Base-by-base conservation (phyloP, 305 asterid species). In the Fraxinus xanthoxyloides region DNA sequence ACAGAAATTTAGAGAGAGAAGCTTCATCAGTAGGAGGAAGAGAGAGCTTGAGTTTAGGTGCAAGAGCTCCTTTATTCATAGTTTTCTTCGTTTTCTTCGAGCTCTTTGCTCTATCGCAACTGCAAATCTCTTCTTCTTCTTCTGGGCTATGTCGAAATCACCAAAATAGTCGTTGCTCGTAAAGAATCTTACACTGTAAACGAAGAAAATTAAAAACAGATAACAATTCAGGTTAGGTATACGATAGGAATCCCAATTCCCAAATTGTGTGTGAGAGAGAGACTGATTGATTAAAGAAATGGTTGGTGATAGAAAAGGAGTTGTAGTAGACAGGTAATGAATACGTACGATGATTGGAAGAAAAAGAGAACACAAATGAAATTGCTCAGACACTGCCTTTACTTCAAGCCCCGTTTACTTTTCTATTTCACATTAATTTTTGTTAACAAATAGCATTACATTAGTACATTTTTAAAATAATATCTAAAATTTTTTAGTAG, bases 1-100 rank as follows among this genome's bases (percentile, higher is more conserved):
- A 94, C 98, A 94, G 87, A 94, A 92, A 94, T 82, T 90, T 90
- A 85, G 97, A 88, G 84, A 94, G 84, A 78, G 92, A 77, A 40
- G 30, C 91, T 86, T 94, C 97, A 83, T 94, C 98, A 9, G 91
- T 84, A 46, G 95, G 90, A 84, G 98, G 97, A 10, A 92, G 85
- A 77, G 92, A 79, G 24, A 93, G 97, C 91, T 90, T 92, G 82
- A 93, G 88, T 12, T 85, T 89, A 19, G 92, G 87, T 19, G 90
- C 95, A 43, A 92, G 80, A 35, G 82, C 84, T 76, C 97, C 97
- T 87, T 90, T 93, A 87, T 92, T 92, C 94, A 93, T 85, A 24
- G 43, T 75, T 43, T 28, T 84, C 17, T 23, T 72, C 19, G 75
- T 0, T 51, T 28, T 70, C 78, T 17, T 5, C 24, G n/a, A 9